Evolutionary conservation across 768 basidiomycete species (phyloP), one percentile per base, ranked within the genome.

Genomic region (Russula sp.): DNA sequence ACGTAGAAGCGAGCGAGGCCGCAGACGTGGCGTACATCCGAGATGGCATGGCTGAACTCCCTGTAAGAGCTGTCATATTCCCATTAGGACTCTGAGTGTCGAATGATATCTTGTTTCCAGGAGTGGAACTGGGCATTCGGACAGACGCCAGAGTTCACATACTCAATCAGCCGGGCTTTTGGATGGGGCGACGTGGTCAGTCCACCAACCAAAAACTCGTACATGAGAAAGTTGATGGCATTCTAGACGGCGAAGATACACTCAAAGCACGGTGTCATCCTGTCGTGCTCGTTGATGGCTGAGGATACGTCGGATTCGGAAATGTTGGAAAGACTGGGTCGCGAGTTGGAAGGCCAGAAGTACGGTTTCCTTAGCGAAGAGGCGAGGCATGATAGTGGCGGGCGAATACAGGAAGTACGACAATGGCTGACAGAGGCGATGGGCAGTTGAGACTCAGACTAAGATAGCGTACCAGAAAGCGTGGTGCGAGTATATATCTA

Each of bases 121-220:
- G 86, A 81, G 39, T 98, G 97, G 97, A 82, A 91, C 22, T 98
- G 95, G 94, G 78, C 82, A 14, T 97, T 85, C 69, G 96, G 95
- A 0, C 91, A 95, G 71, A 96, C 95, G 0, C 94, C 95, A 47
- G 90, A 96, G 71, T 98, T 99, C 72, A 87, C 84, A 7, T 89
- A 91, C 69, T 77, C 77, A 3, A 47, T 84, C 6, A 52, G 72
- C 35, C 72, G 71, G 5, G 59, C 66, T 18, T 77, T 82, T 50
- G 51, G 69, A 14, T 79, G 79, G 72, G 79, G 78, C 10, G 57
- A 69, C 6, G 59, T 79, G 27, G 82, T 81, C 66, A 68, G 79
- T 74, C 42, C 52, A 51, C 37, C 47, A 39, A 40, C 34, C 14
- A 32, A 42, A 49, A 34, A 16, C 16, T 37, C 35, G 31, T 57